These are phyloP conservation scores for Oryza glaberrima DNA, from an alignment of 176 grass and related monocot genomes.

Conservation along the genomic window DNA sequence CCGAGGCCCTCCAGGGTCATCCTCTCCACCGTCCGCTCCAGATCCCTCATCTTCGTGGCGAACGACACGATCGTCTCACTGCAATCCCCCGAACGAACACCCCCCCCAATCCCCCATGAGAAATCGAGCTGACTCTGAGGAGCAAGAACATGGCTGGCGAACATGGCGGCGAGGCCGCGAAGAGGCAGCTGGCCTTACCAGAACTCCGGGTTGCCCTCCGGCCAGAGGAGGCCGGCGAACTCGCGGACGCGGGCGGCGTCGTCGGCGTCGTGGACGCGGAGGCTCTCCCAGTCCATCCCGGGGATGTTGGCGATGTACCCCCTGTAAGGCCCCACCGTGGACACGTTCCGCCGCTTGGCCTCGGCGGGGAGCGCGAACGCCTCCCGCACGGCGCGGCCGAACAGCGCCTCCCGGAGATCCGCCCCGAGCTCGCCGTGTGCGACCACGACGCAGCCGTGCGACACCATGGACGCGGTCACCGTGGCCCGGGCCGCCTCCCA, in stretches of 20 bases:
- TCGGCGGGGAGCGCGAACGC: slow-evolving; percentile 46
- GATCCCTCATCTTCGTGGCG: not conserved
- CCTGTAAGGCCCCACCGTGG: not conserved
- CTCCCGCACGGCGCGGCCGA: slow-evolving; percentile 31
- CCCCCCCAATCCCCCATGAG: not conserved
- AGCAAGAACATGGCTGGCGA: not conserved
- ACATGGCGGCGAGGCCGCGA: too few relatives aligned
- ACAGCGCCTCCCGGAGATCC: slow-evolving; percentile 38
- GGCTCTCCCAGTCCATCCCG: slow-evolving; percentile 41
- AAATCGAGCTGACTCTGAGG: not conserved
- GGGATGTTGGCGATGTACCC: slow-evolving; percentile 47
- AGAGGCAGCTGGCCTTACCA: slow-evolving; percentile 12
- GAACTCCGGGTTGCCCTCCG: slow-evolving; percentile 46
- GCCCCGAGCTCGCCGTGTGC: slow-evolving; percentile 22
- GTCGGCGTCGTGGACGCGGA: slow-evolving; percentile 10
- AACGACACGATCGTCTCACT: not conserved
- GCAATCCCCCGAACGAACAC: not conserved
- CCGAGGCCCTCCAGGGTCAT: slow-evolving; percentile 25
- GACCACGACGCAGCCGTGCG: slow-evolving; percentile 50
- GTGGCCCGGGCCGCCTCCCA: slow-evolving; percentile 36
- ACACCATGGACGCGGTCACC: slow-evolving; percentile 36
- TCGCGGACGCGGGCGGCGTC: not conserved
- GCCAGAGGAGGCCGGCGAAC: slow-evolving; percentile 43
- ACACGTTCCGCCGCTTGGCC: slow-evolving; percentile 34
- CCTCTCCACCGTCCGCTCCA: slow-evolving; percentile 3